A percentile compares a stretch with the other conserved stretches of the same genome.
phyloP scores from a whole-genome alignment of 495 filamentous ascomycete species.

The Neurospora sp. region DNA sequence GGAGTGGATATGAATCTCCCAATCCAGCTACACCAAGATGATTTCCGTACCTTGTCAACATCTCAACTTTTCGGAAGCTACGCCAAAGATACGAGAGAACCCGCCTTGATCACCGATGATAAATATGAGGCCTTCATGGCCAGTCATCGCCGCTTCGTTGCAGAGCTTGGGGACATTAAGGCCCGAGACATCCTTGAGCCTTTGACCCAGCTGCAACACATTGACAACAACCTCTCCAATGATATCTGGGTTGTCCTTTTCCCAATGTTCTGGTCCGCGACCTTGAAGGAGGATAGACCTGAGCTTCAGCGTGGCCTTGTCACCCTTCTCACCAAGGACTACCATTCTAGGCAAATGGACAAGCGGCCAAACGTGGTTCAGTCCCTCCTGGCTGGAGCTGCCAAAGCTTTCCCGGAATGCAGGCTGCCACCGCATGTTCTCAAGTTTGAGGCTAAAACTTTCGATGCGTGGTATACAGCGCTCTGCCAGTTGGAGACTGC shows the following conservation, averaged over 20 bases:
- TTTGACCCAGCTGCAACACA: conserved; percentile 87
- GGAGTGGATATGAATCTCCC: conserved; percentile 74
- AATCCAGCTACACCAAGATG: conserved; percentile 67
- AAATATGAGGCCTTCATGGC: conserved; percentile 71
- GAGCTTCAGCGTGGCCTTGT: conserved; percentile 88
- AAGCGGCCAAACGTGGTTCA: conserved; percentile 91
- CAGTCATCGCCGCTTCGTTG: conserved; percentile 69
- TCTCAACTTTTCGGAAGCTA: conserved; percentile 61
- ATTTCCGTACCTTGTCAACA: conserved; percentile 66
- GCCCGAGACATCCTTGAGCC: conserved; percentile 83
- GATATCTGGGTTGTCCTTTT: conserved; percentile 86
- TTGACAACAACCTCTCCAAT: conserved; percentile 67
- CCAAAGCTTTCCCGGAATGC: conserved; percentile 69
- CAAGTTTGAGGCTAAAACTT: conserved; percentile 84
- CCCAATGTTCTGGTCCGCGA: conserved; percentile 83
- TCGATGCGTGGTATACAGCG: conserved; percentile 92
- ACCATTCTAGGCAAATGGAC: conserved; percentile 86
- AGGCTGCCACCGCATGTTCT: conserved; percentile 92
- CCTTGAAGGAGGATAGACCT: conserved; percentile 76
- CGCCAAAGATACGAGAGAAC: conserved; percentile 60
- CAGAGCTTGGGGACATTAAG: conserved; percentile 72
- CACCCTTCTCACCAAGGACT: conserved; percentile 80
- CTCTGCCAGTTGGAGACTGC: conserved; percentile 74
- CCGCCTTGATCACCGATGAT: conserved; percentile 65
- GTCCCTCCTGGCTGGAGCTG: conserved; percentile 75